Percentiles rank a stretch among this genome's conserved stretches.
Conservation (phyloP, 75 land plant species). For the Pinus taeda region DNA sequence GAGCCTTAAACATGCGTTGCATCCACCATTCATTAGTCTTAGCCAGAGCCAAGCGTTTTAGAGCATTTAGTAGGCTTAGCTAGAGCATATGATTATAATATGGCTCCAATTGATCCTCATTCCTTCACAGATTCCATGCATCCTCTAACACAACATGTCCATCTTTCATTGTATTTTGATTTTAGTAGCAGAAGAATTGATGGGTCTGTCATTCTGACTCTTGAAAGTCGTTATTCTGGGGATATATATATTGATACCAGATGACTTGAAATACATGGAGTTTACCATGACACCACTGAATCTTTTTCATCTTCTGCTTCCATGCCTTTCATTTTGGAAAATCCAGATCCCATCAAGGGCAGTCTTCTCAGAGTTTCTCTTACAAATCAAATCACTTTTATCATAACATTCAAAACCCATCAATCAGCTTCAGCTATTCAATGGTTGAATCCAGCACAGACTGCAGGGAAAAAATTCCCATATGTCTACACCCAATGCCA, state of each 20-base stretch:
- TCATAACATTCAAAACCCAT: conserved; percentile 41
- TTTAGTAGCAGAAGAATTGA: conserved; percentile 54
- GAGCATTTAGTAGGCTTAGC: no score
- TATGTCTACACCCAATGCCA: conserved; percentile 88
- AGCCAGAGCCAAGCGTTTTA: no score
- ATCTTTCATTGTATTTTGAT: conserved; percentile 70
- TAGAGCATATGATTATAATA: conserved; percentile 1
- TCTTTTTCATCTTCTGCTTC: conserved; percentile 13
- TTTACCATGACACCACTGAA: conserved; percentile 20
- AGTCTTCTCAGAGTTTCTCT: conserved; percentile 32
- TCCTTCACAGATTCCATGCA: conserved; percentile 74
- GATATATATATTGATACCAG: conserved; percentile 64
- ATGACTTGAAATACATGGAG: conserved; percentile 42
- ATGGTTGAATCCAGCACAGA: conserved; percentile 76
- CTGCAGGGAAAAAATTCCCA: conserved; percentile 39
- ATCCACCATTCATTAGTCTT: no score
- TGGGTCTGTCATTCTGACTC: conserved; percentile 57
- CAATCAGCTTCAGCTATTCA: conserved; percentile 68
- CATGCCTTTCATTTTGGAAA: conserved; percentile 32
- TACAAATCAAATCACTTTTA: conserved; percentile 25
- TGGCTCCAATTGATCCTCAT: conserved; percentile 80
- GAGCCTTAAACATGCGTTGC: no score
- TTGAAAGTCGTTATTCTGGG: conserved; percentile 45
- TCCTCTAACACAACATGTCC: conserved; percentile 53
- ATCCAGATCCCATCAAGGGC: conserved; percentile 47